Evolutionary conservation across 2,329 filamentous ascomycete genomes (phyloP), one percentile per base, ranked within the genome.

Genomic region (Ophioceras dolichostomum): DNA sequence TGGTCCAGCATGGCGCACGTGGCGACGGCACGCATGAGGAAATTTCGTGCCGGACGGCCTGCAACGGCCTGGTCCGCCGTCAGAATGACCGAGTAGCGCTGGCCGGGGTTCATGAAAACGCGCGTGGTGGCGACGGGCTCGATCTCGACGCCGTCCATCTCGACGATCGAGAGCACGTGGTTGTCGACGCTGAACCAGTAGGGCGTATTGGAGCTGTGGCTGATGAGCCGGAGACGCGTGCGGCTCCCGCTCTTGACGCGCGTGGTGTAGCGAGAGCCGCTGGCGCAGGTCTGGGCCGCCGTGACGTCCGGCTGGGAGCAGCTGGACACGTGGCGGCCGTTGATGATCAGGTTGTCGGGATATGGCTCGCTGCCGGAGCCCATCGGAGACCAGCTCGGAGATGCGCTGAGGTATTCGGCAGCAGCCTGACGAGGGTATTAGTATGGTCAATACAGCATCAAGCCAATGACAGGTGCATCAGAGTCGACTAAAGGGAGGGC

Each of bases 11-110:
- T 39, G 26, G 31, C 26, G 19, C 37, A 39, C 4, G 24, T 34
- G n/a, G 37, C 26, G 5, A 26, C 17, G 13, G 34, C 38, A 8
- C 38, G 34, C 38, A 40, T 40, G 26, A 36, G n/a, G 34, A 36
- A 40, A 29, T 40, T 40, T 59, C 46, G 51, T 0, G 62, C 60
- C 6, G 45, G 65, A n/a, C n/a, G n/a, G n/a, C n/a, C n/a, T n/a
- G n/a, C n/a, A n/a, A n/a, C n/a, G n/a, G n/a, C n/a, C 34, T 70
- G 68, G 49, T 78, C 76, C 5, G 77, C 65, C 2, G 71, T 70
- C 1, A 86, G 48, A 0, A 85, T 55, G 12, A 80, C 64, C 47
- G 78, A 81, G 48, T 83, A 85, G 12, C 82, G 68, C 50, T 86
- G 81, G 0, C 79, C 80, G 2, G 79, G 78, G 7, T 76, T 68